phyloP scores from a whole-genome alignment of 768 basidiomycete genomes.

The Amanita muscaria region DNA sequence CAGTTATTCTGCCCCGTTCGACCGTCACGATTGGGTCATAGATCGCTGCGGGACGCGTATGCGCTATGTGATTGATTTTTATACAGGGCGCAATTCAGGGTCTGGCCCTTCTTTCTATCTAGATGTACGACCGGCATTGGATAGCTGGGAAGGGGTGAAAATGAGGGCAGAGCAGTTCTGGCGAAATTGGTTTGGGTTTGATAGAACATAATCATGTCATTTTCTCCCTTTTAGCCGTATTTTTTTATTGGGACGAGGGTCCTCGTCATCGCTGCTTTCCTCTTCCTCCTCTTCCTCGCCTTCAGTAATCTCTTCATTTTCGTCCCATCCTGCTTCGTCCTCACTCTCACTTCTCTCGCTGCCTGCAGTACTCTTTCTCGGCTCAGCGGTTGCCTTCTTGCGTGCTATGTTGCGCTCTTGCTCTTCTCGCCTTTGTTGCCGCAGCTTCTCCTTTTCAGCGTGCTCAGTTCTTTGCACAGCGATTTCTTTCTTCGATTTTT shows the following conservation, averaged over 20 bases:
- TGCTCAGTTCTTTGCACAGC: slow-evolving; percentile 63
- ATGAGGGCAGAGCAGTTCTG: slow-evolving; percentile 66
- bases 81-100: slow-evolving; percentile 61
- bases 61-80: slow-evolving; percentile 98
- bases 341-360: slow-evolving; percentile 23
- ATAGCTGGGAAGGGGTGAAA: slow-evolving; percentile 88
- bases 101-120: slow-evolving; percentile 73
- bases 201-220: slow-evolving; percentile 21
- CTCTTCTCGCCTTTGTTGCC: slow-evolving; percentile 74
- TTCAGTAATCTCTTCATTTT: slow-evolving; percentile 33
- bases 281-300: slow-evolving; percentile 27
- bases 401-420: slow-evolving; percentile 86
- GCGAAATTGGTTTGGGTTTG: slow-evolving; percentile 24
- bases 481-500: slow-evolving; percentile 77
- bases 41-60: slow-evolving; percentile 85
- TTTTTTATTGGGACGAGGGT: slow-evolving; percentile 29
- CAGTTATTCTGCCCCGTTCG: slow-evolving; percentile 92
- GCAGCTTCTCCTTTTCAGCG: slow-evolving; percentile 65
- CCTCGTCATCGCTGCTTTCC: slow-evolving; percentile 51
- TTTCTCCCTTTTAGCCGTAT: slow-evolving; percentile 30
- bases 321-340: slow-evolving; percentile 32
- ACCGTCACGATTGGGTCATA: slow-evolving; percentile 94
- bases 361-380: slow-evolving; percentile 15
- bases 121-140: slow-evolving; percentile 89
- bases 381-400: slow-evolving; percentile 47